These are phyloP conservation scores for Tolypocladium guangdongense DNA, from an alignment of 2,329 filamentous ascomycete species.

Conservation along the genomic window DNA sequence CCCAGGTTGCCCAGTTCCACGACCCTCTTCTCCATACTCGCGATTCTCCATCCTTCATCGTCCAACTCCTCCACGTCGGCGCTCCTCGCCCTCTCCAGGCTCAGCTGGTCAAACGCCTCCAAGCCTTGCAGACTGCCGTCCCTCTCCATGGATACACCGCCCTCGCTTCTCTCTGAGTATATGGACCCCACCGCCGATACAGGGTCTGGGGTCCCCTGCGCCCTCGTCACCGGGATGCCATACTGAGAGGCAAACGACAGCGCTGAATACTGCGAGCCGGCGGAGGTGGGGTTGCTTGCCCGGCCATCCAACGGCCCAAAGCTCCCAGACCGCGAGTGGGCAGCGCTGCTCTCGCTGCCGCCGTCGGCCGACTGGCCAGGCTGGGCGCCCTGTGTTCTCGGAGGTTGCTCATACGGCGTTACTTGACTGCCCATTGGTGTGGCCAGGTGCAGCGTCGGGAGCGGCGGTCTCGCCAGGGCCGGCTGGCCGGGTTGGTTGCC, in stretches of 20 bases:
- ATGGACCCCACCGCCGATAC: constrained; percentile 79
- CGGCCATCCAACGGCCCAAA: constrained; percentile 68
- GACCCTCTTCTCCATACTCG: constrained; percentile 79
- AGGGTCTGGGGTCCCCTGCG: constrained; percentile 67
- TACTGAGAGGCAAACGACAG: constrained; percentile 69
- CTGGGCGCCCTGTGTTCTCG: constrained; percentile 37
- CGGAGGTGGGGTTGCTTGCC: constrained; percentile 72
- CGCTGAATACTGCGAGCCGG: constrained; percentile 77
- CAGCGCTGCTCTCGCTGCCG: constrained; percentile 68
- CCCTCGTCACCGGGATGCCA: constrained; percentile 53
- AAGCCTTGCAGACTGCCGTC: constrained; percentile 71
- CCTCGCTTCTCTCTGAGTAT: constrained; percentile 71
- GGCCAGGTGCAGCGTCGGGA: constrained; percentile 73
- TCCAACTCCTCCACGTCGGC: constrained; percentile 91
- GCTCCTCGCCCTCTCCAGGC: constrained; percentile 68
- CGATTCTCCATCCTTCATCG: constrained; percentile 89
- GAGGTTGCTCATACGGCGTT: constrained; percentile 57
- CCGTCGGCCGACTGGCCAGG: constrained; percentile 59
- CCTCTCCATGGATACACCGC: constrained; percentile 66
- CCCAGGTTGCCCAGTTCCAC: constrained; percentile 81
- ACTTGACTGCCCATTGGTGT: constrained; percentile 78
- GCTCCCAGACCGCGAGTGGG: constrained; percentile 73
- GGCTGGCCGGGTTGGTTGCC: constrained; percentile 33
- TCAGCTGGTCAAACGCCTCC: constrained; percentile 69
- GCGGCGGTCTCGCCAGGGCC: constrained; percentile 36